These are phyloP conservation scores for Digitaria exilis DNA, from an alignment of 202 grass and related monocot species.

Conservation along the genomic window DNA sequence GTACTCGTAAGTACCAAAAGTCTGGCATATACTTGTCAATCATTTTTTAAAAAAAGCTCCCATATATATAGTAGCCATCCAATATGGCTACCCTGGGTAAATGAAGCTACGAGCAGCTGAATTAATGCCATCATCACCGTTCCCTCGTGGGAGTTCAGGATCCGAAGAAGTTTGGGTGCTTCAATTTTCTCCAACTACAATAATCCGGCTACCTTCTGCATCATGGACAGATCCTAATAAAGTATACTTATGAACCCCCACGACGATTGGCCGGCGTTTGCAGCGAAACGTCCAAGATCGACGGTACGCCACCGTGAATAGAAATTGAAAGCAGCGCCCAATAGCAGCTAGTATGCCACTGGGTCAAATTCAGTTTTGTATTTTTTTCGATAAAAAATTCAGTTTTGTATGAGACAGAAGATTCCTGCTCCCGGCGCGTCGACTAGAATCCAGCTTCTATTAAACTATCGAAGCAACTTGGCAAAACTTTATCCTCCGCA, in stretches of 20 bases:
- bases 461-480: slow-evolving; percentile 4
- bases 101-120: too few relatives aligned
- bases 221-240: not conserved
- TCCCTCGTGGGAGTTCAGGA: too few relatives aligned
- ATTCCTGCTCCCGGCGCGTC: slow-evolving; percentile 28
- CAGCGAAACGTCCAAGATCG: slow-evolving; percentile 25
- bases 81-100: too few relatives aligned
- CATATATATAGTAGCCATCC: too few relatives aligned
- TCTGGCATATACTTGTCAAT: too few relatives aligned
- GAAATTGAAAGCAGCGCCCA: slow-evolving; percentile 21
- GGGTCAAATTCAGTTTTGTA: slow-evolving; percentile 40
- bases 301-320: not conserved
- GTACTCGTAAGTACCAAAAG: too few relatives aligned
- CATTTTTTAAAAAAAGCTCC: too few relatives aligned
- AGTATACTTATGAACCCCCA: not conserved
- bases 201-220: too few relatives aligned
- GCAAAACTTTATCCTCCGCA: not conserved
- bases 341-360: not conserved
- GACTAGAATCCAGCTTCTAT: slow-evolving; percentile 32
- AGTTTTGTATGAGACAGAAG: slow-evolving; percentile 13
- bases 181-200: too few relatives aligned
- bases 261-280: slow-evolving; percentile 1
- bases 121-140: too few relatives aligned
- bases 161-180: too few relatives aligned
- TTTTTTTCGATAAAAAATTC: too few relatives aligned